Conservation (phyloP, 331 rosid genomes). For the Cydonia oblonga region DNA sequence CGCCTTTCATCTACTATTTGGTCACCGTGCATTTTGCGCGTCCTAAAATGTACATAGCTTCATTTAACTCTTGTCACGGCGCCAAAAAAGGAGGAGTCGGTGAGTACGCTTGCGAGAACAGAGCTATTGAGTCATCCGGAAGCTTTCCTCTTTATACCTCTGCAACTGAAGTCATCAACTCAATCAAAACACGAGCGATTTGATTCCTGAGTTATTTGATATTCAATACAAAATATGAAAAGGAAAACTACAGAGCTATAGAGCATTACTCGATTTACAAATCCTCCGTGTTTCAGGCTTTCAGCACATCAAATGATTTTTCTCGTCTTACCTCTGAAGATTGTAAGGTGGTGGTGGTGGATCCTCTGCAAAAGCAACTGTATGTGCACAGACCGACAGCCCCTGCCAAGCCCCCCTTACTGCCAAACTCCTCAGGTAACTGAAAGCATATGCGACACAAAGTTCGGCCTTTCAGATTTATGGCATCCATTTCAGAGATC, state of each 20-base stretch:
- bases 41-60: constrained; percentile 8
- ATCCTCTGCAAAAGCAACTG: neutral
- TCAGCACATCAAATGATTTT: neutral
- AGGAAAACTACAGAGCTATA: neutral
- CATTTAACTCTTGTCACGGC: neutral
- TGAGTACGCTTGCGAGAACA: neutral
- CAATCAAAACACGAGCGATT: neutral
- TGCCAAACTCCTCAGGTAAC: neutral
- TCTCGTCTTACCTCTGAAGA: constrained; percentile 6
- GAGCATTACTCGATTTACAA: neutral
- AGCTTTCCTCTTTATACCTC: neutral
- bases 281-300: neutral
- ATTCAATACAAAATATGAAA: neutral
- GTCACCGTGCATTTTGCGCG: constrained; percentile 12
- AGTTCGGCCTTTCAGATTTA: constrained; percentile 1
- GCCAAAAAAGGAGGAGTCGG: neutral
- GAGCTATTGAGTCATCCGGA: neutral
- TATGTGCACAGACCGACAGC: constrained; percentile 5
- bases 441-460: neutral
- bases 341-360: constrained; percentile 19
- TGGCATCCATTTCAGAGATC: constrained; percentile 15
- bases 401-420: constrained; percentile 5
- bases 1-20: neutral
- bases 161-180: neutral
- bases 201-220: constrained; percentile 18